A percentile compares a stretch with the other conserved stretches of the same genome.
These are phyloP conservation scores for Epichloe glyceriae DNA, from an alignment of 2,329 filamentous ascomycete species.

Conservation along the genomic window DNA sequence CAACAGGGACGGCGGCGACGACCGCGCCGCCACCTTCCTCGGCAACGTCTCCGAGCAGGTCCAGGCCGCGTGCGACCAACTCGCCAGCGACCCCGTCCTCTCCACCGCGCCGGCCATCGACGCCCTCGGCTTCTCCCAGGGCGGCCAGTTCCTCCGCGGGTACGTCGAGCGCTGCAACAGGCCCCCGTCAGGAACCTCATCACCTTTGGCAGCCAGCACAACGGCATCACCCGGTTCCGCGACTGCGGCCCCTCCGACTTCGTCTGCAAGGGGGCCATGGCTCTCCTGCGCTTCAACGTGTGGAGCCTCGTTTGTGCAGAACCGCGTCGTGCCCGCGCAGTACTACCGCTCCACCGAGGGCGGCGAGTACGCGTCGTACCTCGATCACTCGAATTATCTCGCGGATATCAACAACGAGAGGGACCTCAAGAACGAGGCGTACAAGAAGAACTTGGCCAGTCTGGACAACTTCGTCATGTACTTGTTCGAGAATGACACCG, in stretches of 20 bases:
- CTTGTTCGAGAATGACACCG: conserved; percentile 74
- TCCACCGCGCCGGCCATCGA: conserved; percentile 74
- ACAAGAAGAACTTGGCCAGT: conserved; percentile 54
- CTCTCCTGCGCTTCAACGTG: conserved; percentile 63
- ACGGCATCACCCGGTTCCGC: conserved; percentile 77
- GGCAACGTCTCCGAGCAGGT: conserved; percentile 80
- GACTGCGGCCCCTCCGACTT: conserved; percentile 59
- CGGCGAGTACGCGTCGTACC: conserved; percentile 50
- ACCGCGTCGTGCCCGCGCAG: conserved; percentile 76
- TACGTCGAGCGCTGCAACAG: conserved; percentile 78
- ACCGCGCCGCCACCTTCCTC: conserved; percentile 77
- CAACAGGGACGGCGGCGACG: conserved; percentile 37
- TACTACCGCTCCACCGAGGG: conserved; percentile 73
- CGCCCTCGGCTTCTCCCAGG: conserved; percentile 88
- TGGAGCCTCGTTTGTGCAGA: conserved; percentile 69
- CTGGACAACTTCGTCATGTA: conserved; percentile 79
- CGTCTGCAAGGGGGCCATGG: conserved; percentile 70
- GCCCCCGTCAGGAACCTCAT: conserved; percentile 67
- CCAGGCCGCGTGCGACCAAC: conserved; percentile 60
- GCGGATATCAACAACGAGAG: conserved; percentile 97
- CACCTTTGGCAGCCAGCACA: conserved; percentile 85
- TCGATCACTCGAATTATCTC: conserved; percentile 73
- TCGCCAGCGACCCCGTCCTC: conserved; percentile 65
- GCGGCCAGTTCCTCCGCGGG: conserved; percentile 87
- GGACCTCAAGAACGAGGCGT: conserved; percentile 55